Base-by-base conservation (phyloP, 106 monocot species). In the Acorus calamus region DNA sequence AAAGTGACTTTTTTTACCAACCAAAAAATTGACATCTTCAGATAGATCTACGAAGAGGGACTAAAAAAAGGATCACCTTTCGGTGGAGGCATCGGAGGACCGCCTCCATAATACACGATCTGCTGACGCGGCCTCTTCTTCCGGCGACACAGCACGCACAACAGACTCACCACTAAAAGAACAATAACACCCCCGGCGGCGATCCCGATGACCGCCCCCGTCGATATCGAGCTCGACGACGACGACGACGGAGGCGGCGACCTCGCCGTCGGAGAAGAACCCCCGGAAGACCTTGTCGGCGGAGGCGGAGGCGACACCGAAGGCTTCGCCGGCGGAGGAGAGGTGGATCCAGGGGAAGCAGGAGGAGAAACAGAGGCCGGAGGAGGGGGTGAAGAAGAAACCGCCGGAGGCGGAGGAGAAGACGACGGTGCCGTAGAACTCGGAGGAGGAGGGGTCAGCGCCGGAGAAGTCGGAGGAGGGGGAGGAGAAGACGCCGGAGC, bases 161-260 rank as follows among this genome's bases (percentile, higher is more conserved):
- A 12, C 3, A 80, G 1, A 11, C 61, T 57, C 3, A 73, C 47
- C 42, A 82, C 52, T 57, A 81, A 10, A 53, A 86, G 52, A 8
- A 77, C 57, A 4, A 58, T 68, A 4, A 68, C 76, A 2, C 50
- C 82, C 6, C 79, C 86, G 8, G 57, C 82, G 4, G 71, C 82
- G 4, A 79, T 42, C 13, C 81, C 86, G 48, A 76, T 73, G 7
- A 82, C 76, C 10, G 73, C 47, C 0, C 50, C 10, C 11, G 73
- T 81, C 49, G 81, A 78, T 11, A 52, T 70, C 46, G 59, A 58
- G 51, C 13, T 59, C 62, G 68, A 28, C 0, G 77, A 13, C 11
- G 84, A 44, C 46, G 80, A 43, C 0, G 78, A 46, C 44, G 52
- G 44, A 6, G 64, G 42, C 2, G 64, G 55, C 45, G 64, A 5